Conservation (phyloP, 176 grass and related monocot genomes). For the Microstegium vimineum region DNA sequence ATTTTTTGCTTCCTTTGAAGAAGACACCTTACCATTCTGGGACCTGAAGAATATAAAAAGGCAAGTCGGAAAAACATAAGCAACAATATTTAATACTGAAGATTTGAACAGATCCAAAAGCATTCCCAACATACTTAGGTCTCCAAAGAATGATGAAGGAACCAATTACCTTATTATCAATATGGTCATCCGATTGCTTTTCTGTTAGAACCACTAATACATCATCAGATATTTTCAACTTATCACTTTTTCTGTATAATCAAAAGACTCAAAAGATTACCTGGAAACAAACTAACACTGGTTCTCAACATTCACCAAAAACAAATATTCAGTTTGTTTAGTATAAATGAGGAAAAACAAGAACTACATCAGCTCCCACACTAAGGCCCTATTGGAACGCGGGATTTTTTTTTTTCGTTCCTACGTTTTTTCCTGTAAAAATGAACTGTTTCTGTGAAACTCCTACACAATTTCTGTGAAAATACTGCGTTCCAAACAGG, state of each 20-base stretch:
- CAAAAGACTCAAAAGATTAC: background rate
- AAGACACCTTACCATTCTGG: conserved; percentile 12
- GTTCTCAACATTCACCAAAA: background rate
- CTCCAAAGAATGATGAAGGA: background rate
- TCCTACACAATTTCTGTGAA: too few relatives aligned
- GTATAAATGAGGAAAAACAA: background rate
- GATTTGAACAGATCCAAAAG: background rate
- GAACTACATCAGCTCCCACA: background rate
- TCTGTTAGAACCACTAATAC: background rate
- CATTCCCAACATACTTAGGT: background rate
- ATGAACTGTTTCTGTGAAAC: too few relatives aligned
- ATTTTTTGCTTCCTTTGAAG: conserved; percentile 9
- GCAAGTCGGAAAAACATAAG: background rate
- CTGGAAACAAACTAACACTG: background rate
- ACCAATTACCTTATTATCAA: background rate
- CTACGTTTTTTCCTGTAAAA: too few relatives aligned
- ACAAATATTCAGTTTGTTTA: conserved; percentile 5
- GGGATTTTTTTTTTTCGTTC: too few relatives aligned
- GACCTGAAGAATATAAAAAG: conserved; percentile 21
- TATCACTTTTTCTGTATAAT: background rate
- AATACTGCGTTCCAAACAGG: too few relatives aligned
- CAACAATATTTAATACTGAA: background rate
- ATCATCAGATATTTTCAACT: background rate
- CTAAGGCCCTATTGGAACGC: too few relatives aligned
- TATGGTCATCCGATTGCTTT: background rate